Conservation (phyloP, 257 asterid genomes). For the Datura wrightii region DNA sequence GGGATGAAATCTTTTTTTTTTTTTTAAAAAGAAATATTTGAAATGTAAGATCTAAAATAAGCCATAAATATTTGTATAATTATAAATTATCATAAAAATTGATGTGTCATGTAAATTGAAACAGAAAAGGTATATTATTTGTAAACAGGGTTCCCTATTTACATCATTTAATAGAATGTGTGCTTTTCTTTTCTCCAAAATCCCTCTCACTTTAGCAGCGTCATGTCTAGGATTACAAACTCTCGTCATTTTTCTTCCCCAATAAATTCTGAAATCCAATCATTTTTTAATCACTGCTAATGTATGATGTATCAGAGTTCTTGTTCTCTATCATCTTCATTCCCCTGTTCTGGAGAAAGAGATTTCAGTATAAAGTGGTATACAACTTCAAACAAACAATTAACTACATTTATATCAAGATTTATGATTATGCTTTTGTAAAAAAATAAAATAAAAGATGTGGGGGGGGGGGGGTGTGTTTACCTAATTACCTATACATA, state of each 20-base stretch:
- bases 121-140: too few relatives aligned
- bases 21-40: background rate
- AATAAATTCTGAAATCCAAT: conserved; percentile 1
- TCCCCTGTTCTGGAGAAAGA: background rate
- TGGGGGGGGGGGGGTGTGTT: too few relatives aligned
- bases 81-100: too few relatives aligned
- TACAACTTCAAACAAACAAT: background rate
- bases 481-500: background rate
- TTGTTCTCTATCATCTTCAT: background rate
- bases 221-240: background rate
- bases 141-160: background rate
- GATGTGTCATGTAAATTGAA: too few relatives aligned
- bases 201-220: conserved; percentile 8
- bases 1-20: background rate
- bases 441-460: too few relatives aligned
- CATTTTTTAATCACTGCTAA: background rate
- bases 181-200: background rate
- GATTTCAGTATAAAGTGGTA: background rate
- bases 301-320: background rate
- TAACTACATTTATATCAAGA: background rate
- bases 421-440: too few relatives aligned
- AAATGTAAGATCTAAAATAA: background rate
- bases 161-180: background rate
- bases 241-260: background rate
- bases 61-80: too few relatives aligned